Conservation (phyloP, 2,329 filamentous ascomycete species). For the Fusarium decemcellulare region DNA sequence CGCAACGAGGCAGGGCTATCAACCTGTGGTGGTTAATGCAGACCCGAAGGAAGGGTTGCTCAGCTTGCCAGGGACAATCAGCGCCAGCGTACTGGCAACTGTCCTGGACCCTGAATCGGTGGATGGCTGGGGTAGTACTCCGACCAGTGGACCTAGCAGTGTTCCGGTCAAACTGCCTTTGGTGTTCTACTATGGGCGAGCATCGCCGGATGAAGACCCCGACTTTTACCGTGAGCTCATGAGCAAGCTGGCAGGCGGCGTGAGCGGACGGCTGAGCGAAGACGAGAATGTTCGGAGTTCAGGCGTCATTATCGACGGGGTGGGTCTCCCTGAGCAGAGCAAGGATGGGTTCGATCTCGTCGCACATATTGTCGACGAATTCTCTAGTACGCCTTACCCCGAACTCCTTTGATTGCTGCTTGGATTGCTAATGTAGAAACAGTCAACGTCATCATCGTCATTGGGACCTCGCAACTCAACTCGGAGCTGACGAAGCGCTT, state of each 20-base stretch:
- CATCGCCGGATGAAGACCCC: constrained; percentile 79
- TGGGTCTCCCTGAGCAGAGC: constrained; percentile 76
- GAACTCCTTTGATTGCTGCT: too few relatives aligned
- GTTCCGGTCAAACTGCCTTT: constrained; percentile 93
- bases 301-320: constrained; percentile 89
- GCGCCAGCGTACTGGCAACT: constrained; percentile 87
- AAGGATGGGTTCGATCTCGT: constrained; percentile 82
- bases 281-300: constrained; percentile 79
- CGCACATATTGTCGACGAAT: constrained; percentile 77
- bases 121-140: constrained; percentile 90
- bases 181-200: constrained; percentile 88
- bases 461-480: constrained; percentile 84
- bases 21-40: constrained; percentile 87
- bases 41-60: constrained; percentile 87
- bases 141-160: constrained; percentile 89
- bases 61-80: constrained; percentile 84
- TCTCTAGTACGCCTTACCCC: constrained; percentile 58
- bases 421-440: constrained; percentile 61
- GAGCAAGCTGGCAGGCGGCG: constrained; percentile 83
- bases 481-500: constrained; percentile 82
- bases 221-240: constrained; percentile 81
- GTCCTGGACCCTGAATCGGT: constrained; percentile 86
- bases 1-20: constrained; percentile 79
- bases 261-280: constrained; percentile 82
- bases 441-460: constrained; percentile 85